Base-by-base conservation (phyloP, 768 basidiomycete species). In the Mycena polygramma region DNA sequence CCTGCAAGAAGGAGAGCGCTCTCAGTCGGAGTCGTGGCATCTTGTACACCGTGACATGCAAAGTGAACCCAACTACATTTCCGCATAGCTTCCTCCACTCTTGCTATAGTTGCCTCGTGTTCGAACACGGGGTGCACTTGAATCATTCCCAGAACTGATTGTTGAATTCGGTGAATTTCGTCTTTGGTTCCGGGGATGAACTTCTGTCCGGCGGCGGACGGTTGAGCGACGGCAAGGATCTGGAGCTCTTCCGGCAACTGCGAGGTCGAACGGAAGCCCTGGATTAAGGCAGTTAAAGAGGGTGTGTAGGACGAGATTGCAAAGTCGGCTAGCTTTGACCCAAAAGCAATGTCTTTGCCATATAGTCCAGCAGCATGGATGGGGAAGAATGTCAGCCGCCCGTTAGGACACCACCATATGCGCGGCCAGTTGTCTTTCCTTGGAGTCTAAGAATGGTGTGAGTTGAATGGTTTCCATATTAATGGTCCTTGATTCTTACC, bases 331-430 rank as follows among this genome's bases (percentile, higher is more conserved):
- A 51, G 49, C 9, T 24, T 51, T 51, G 49, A 51, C 8, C 49
- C 49, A 51, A 51, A 51, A 4, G 4, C 6, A 26, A 5, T n/a
- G 24, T 51, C 22, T 7, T 51, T 24, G 1, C 49, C 49, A 24
- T 51, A 51, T 22, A 51, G 22, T 2, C 49, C 49, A 51, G 49
- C 49, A n/a, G 49, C 49, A 51, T 51, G 49, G 22, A 51, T 51
- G 13, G 49, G 49, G 8, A 51, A 22, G 10, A 14, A 24, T 3
- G 49, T 51, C n/a, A 51, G 49, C 1, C n/a, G 49, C 4, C 49
- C 22, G 8, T n/a, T 51, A 20, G 22, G 49, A 24, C 49, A 51
- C 49, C 49, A 51, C 49, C 49, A 51, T 4, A 52, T 52, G 26
- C 51, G 51, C 30, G 4, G 51, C 22, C 24, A 52, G 30, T 30